Percentiles rank a stretch among this genome's conserved stretches.
Conservation (phyloP, 139 green algal genomes). For the Pleodorina starrii region DNA sequence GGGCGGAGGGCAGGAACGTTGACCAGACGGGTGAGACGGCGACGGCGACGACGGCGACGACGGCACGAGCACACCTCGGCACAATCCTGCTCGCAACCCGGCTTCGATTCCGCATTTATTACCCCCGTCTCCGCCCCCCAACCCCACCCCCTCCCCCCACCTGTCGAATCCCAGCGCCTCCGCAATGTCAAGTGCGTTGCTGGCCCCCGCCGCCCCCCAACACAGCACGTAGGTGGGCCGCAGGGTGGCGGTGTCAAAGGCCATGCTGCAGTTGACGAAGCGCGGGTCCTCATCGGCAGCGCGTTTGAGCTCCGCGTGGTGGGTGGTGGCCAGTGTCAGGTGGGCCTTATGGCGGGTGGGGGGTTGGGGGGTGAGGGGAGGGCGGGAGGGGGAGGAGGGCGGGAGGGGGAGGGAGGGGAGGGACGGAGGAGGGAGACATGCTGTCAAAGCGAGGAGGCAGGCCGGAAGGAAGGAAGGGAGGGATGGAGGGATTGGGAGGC, state of each 20-base stretch:
- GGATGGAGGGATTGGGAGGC: no score
- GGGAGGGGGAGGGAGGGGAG: background rate
- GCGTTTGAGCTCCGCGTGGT: slow-evolving; percentile 72
- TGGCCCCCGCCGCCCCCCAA: slow-evolving; percentile 87
- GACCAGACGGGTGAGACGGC: no score
- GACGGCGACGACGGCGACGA: no score
- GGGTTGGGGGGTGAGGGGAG: background rate
- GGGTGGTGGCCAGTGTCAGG: slow-evolving; percentile 89
- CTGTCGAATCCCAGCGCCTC: slow-evolving; percentile 57
- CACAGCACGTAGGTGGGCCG: slow-evolving; percentile 88
- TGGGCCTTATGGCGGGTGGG: slow-evolving; percentile 45
- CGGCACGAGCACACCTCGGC: no score
- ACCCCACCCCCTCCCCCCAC: background rate
- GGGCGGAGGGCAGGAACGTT: no score
- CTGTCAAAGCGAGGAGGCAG: no score
- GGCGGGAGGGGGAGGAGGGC: background rate
- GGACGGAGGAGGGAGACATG: background rate
- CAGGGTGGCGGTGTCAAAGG: slow-evolving; percentile 88
- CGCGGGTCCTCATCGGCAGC: slow-evolving; percentile 44
- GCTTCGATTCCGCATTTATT: no score
- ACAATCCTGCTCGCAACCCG: no score
- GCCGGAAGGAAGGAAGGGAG: no score
- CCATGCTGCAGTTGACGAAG: slow-evolving; percentile 88
- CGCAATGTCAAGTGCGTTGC: slow-evolving; percentile 83
- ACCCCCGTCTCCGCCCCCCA: no score